These are phyloP conservation scores for Clitopilus hobsonii DNA, from an alignment of 768 basidiomycete species.

Conservation along the genomic window DNA sequence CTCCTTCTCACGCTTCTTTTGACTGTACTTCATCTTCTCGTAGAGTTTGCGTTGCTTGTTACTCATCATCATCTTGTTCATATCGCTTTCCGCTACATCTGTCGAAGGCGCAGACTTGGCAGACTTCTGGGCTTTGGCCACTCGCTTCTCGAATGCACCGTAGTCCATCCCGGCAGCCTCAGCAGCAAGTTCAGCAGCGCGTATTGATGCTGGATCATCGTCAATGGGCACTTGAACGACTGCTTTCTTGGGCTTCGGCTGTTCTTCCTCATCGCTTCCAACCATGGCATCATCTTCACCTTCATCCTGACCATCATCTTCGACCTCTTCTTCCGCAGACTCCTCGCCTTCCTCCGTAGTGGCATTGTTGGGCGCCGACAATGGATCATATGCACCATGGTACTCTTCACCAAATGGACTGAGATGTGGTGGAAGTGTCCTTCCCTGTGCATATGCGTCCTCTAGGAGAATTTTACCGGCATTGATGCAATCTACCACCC, in stretches of 20 bases:
- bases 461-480: conserved; percentile 78
- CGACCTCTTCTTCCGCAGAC: conserved; percentile 26
- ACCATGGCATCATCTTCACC: conserved; percentile 23
- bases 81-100: conserved; percentile 48
- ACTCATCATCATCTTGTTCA: conserved; percentile 98
- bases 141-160: conserved; percentile 71
- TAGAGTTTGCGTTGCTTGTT: conserved; percentile 92
- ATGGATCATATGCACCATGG: conserved; percentile 73
- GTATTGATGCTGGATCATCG: conserved; percentile 63
- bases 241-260: conserved; percentile 22
- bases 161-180: conserved; percentile 85
- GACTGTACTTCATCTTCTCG: conserved; percentile 87
- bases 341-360: conserved; percentile 27
- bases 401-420: conserved; percentile 85
- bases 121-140: conserved; percentile 53
- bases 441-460: conserved; percentile 82
- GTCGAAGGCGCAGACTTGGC: conserved; percentile 18
- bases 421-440: conserved; percentile 86
- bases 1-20: conserved; percentile 74
- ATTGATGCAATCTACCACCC: conserved; percentile 97
- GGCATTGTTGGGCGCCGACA: conserved; percentile 30
- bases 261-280: conserved; percentile 16
- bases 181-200: conserved; percentile 88
- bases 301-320: conserved; percentile 26
- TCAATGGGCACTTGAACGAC: conserved; percentile 27